Conservation (phyloP, 78 protist genomes). For the Dictyostelium capitatum region DNA sequence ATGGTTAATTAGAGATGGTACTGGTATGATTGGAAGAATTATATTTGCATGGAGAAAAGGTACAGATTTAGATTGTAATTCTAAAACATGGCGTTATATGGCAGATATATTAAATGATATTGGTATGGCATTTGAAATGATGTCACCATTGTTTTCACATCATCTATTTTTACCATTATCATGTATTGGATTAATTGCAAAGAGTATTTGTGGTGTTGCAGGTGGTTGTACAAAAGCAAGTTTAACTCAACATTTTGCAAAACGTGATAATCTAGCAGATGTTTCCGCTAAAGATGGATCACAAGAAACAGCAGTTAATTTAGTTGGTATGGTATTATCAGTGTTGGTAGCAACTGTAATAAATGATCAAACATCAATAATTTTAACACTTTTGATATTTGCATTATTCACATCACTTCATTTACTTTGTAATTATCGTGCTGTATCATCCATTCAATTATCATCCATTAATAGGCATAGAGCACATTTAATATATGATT, state of each 20-base stretch:
- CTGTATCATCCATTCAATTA: constrained; percentile 37
- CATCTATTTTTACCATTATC: constrained; percentile 28
- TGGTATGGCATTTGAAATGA: constrained; percentile 84
- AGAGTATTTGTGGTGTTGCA: constrained; percentile 78
- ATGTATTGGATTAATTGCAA: constrained; percentile 20
- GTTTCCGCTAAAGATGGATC: constrained; percentile 87
- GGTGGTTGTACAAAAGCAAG: constrained; percentile 84
- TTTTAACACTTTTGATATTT: background rate
- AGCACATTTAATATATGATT: constrained; percentile 22
- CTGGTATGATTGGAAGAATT: constrained; percentile 73
- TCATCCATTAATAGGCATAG: constrained; percentile 56
- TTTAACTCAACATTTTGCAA: constrained; percentile 72
- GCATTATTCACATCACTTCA: constrained; percentile 13
- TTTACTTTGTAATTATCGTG: constrained; percentile 59
- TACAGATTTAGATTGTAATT: constrained; percentile 64
- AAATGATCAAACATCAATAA: background rate
- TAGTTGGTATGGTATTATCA: constrained; percentile 59
- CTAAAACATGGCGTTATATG: constrained; percentile 80
- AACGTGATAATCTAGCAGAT: constrained; percentile 80
- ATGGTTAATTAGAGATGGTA: constrained; percentile 72
- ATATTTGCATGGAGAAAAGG: constrained; percentile 58
- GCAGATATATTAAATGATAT: constrained; percentile 81
- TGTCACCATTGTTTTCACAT: constrained; percentile 25
- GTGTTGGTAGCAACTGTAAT: constrained; percentile 2
- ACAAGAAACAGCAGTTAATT: constrained; percentile 69